phyloP scores from a whole-genome alignment of 208 protist species.

The Trypanosoma theileri region DNA sequence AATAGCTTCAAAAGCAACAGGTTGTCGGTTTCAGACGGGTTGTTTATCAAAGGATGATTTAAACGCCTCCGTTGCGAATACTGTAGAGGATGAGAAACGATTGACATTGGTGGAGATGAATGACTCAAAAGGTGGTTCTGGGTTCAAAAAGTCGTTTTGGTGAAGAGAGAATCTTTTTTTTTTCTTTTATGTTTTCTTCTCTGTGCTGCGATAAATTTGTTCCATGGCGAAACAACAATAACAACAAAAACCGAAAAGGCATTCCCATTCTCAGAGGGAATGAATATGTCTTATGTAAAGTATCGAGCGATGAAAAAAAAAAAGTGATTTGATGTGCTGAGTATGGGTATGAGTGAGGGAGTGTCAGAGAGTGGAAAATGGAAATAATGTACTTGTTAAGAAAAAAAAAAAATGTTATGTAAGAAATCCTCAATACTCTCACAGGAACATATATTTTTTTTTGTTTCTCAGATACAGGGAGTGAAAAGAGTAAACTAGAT shows the following conservation, averaged over 20 bases:
- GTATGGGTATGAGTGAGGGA: too few relatives aligned
- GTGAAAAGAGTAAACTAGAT: too few relatives aligned
- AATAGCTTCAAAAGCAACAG: constrained; percentile 45
- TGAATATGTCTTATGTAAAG: too few relatives aligned
- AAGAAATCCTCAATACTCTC: too few relatives aligned
- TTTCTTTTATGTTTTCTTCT: not conserved
- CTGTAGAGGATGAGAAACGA: constrained; percentile 60
- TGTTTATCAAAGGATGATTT: constrained; percentile 45
- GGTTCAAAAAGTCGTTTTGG: constrained; percentile 63
- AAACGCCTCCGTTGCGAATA: constrained; percentile 36
- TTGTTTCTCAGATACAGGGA: too few relatives aligned
- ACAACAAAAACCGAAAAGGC: too few relatives aligned
- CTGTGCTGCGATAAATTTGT: not conserved
- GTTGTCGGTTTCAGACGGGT: constrained; percentile 56
- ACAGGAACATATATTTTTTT: too few relatives aligned
- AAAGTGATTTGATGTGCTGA: too few relatives aligned
- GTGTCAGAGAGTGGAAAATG: too few relatives aligned
- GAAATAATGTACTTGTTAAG: not conserved
- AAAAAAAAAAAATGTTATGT: constrained; percentile 8
- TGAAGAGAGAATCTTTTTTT: constrained; percentile 20
- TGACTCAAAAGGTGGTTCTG: constrained; percentile 57
- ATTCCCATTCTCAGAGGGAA: too few relatives aligned
- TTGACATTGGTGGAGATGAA: constrained; percentile 63
- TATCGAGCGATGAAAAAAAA: too few relatives aligned
- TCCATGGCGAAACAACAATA: not conserved